These are phyloP conservation scores for Fraxinus xanthoxyloides DNA, from an alignment of 305 asterid genomes.

Conservation along the genomic window DNA sequence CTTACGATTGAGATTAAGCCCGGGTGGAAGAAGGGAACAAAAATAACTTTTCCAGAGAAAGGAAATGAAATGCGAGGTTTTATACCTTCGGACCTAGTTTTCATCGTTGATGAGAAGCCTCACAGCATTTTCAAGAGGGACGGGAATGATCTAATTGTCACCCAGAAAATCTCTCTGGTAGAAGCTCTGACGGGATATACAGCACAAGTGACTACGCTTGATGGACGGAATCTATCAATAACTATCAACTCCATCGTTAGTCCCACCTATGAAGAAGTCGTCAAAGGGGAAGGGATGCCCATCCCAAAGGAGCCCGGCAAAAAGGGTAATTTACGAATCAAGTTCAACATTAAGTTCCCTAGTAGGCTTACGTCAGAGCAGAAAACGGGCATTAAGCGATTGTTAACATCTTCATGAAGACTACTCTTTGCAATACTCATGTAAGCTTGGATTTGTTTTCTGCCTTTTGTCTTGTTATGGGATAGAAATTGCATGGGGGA, in stretches of 20 bases:
- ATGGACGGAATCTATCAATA: constrained; percentile 61
- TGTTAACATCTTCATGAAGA: constrained; percentile 44
- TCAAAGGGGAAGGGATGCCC: constrained; percentile 92
- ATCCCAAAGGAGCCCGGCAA: constrained; percentile 78
- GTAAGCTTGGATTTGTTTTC: constrained; percentile 28
- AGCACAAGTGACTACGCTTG: constrained; percentile 70
- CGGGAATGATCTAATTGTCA: constrained; percentile 68
- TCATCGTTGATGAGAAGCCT: constrained; percentile 84
- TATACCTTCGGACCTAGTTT: constrained; percentile 74
- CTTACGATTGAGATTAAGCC: constrained; percentile 73
- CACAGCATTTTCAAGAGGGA: constrained; percentile 75
- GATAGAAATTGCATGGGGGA: constrained; percentile 12
- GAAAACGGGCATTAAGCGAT: constrained; percentile 78
- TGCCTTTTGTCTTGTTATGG: neutral
- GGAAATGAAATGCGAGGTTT: constrained; percentile 78
- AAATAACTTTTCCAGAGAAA: constrained; percentile 84
- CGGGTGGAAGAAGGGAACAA: constrained; percentile 93
- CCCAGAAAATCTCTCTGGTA: constrained; percentile 68
- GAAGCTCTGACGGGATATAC: constrained; percentile 81
- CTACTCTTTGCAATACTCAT: constrained; percentile 12
- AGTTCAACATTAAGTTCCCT: constrained; percentile 82
- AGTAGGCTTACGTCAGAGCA: constrained; percentile 83
- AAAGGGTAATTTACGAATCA: constrained; percentile 67
- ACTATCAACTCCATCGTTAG: constrained; percentile 58
- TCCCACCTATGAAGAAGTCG: constrained; percentile 74